Evolutionary conservation across 805 yeast species (phyloP).

Genomic region (Lipomyces kockii): DNA sequence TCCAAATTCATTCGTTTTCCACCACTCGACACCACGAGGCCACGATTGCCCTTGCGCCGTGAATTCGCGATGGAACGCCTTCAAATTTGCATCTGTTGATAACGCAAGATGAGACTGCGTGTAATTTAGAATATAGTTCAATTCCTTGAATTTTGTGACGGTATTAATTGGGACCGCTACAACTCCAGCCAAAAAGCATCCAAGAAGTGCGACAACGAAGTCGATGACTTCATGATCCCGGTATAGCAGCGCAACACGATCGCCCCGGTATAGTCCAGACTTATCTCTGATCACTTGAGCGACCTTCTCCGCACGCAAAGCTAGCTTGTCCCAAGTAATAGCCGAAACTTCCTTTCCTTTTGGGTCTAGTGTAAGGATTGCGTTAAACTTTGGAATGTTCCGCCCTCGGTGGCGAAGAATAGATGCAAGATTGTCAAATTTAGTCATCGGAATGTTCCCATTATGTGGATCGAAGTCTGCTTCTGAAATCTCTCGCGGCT

Average conservation of each 20-base stretch:
- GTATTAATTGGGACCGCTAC: constrained; percentile 91
- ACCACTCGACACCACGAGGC: constrained; percentile 75
- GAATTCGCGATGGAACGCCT: constrained; percentile 69
- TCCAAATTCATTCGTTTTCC: constrained; percentile 90
- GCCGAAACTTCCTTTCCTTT: constrained; percentile 79
- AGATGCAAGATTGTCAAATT: constrained; percentile 66
- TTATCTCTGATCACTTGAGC: constrained; percentile 81
- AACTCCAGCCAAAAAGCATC: constrained; percentile 90
- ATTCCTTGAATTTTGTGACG: constrained; percentile 65
- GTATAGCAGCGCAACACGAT: constrained; percentile 81
- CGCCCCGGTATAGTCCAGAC: constrained; percentile 74
- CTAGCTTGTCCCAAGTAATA: constrained; percentile 89
- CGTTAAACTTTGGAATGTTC: constrained; percentile 66
- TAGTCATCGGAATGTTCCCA: constrained; percentile 37
- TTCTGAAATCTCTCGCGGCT: constrained; percentile 58
- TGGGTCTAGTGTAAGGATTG: constrained; percentile 71
- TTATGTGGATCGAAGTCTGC: constrained; percentile 49
- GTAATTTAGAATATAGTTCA: constrained; percentile 68
- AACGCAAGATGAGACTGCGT: constrained; percentile 80
- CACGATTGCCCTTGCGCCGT: constrained; percentile 56
- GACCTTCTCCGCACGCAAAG: constrained; percentile 79
- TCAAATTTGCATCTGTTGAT: constrained; percentile 78
- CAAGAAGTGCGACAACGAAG: constrained; percentile 82
- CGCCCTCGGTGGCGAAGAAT: constrained; percentile 75
- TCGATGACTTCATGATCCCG: constrained; percentile 84